Base-by-base conservation (phyloP, 768 basidiomycete genomes). In the Infundibulicybe gibba region DNA sequence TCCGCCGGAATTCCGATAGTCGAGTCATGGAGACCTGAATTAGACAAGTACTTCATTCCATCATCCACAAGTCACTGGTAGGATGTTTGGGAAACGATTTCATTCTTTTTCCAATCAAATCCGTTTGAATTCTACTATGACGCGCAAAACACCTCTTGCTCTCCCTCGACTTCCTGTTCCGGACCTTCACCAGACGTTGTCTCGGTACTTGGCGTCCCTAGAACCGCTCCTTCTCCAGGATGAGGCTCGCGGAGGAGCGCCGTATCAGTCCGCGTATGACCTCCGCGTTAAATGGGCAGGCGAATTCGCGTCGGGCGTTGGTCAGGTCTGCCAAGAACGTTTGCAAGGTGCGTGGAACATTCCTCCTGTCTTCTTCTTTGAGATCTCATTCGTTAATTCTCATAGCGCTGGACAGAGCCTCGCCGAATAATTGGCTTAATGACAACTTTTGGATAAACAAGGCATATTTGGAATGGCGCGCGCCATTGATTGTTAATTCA, bases 371-470 rank as follows among this genome's bases (percentile, higher is more conserved):
- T 48, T 43, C 2, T 33, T 34, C 21, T 45, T 49, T 13, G 48
- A 25, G 51, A 43, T 25, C 25, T 25, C 8, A 25, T 8, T 31
- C 50, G 44, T 58, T 61, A 41, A 56, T 52, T 53, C 56, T 54
- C 51, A 42, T 63, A 85, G 92, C 88, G 25, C 76, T 97, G 43
- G 93, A 95, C 67, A 81, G 75, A 54, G 68, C 72, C 1, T 94
- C 93, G 6, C 90, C 92, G 0, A 72, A 85, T 62, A 97, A 95
- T 61, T 98, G 94, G 94, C 77, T 98, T 10, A 81, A 94, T 53
- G 94, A 97, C 61, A 92, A 89, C 47, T 85, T 95, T 54, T 97
- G 94, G 95, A 68, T 81, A 48, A 81, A 86, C 55, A 86, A 87
- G 55, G 83, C 90, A 1, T 98, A 98, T 63, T 82, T 88, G 41